These are phyloP conservation scores for Tinospora cordifolia DNA, from an alignment of 164 flowering plant genomes.

Conservation along the genomic window DNA sequence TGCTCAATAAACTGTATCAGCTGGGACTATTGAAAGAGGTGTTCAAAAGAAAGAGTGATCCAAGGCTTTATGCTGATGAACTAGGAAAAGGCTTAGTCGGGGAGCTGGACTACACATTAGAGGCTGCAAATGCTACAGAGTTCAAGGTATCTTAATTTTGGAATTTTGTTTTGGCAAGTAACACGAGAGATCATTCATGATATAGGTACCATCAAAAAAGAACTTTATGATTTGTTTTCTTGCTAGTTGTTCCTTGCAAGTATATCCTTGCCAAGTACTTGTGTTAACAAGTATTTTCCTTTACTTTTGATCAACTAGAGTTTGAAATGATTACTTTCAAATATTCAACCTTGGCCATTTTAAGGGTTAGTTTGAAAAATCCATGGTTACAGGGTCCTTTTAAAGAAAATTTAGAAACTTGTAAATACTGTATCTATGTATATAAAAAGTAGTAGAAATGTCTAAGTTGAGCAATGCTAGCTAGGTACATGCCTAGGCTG, in stretches of 20 bases:
- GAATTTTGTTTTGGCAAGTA: background rate
- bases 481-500: too few species aligned
- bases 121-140: slow-evolving; percentile 77
- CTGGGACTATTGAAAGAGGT: slow-evolving; percentile 66
- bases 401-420: too few species aligned
- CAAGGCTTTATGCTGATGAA: slow-evolving; percentile 88
- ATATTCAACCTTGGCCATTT: background rate
- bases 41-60: slow-evolving; percentile 78
- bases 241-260: too few species aligned
- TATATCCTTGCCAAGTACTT: too few species aligned
- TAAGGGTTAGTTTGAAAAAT: background rate
- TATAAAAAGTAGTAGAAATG: too few species aligned
- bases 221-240: background rate
- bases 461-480: too few species aligned
- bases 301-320: background rate
- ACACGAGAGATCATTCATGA: too few species aligned
- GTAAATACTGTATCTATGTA: too few species aligned
- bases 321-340: background rate
- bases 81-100: slow-evolving; percentile 94
- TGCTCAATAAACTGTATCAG: slow-evolving; percentile 32
- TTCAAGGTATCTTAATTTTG: slow-evolving; percentile 48
- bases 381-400: background rate
- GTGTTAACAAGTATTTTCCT: background rate
- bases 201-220: background rate
- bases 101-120: slow-evolving; percentile 80